Evolutionary conservation across 352 stramenopile genomes (phyloP), one percentile per base, ranked within the genome.

Genomic region (Globisporangium barbulae): DNA sequence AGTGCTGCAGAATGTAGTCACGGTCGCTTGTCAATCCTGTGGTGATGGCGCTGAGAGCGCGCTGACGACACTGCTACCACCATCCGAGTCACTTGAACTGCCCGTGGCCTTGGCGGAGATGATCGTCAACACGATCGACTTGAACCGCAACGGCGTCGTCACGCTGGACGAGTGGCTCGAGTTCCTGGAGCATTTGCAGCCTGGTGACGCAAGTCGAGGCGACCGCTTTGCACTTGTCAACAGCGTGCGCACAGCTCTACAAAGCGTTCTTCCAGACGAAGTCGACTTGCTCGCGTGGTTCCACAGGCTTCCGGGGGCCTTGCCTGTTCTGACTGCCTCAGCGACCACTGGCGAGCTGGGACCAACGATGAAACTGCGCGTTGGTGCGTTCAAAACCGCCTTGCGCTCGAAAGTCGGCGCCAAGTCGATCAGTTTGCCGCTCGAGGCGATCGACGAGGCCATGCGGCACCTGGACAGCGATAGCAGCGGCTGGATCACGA

Each of bases 401-500:
- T n/a, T 91, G 3, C 68, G 73, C 3, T 42, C 68, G n/a, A 57
- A 61, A 35, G 12, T 69, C 12, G 28, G 66, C 41, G 21, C 52
- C 55, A 44, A 35, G 41, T 31, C 54, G 39, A 42, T 67, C 42
- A 59, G 42, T 67, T 44, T 69, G 59, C 65, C 42, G 33, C 72
- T 44, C 17, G 53, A 55, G 25, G 70, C 50, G 25, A 70, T 89
- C 12, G 72, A 90, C 28, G 63, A 60, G 21, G 73, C 73, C 0
- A 59, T 82, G 5, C 69, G 74, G n/a, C 67, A 59, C 25, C 65
- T 91, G 4, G 81, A 93, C 59, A 75, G 65, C 7, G 78, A 91
- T 55, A 53, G 55, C 12, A 93, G 85, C 35, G 79, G 79, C 10
- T 91, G 81, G 81, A 78, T 93, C 58, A 89, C 85, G 10, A 85